Evolutionary conservation across 2,329 filamentous ascomycete species (phyloP).

Genomic region (Knufia petricola): DNA sequence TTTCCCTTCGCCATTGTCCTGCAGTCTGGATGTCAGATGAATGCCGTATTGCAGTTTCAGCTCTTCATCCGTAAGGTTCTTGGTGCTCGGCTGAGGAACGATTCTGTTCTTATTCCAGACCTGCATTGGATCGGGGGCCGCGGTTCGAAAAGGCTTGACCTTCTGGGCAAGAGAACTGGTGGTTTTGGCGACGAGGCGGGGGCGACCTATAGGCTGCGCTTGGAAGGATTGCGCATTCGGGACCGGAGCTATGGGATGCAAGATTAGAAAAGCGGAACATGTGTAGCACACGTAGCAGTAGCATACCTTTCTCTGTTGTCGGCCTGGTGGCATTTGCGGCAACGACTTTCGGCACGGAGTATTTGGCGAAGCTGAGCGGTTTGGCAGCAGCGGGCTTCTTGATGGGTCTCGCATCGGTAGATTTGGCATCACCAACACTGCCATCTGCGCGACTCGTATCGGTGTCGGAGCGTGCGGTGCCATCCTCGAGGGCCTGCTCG

Average conservation of each 20-base stretch:
- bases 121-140: constrained; percentile 56
- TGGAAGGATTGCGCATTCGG: constrained; percentile 31
- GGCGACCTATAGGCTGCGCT: constrained; percentile 40
- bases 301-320: constrained; percentile 45
- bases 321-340: constrained; percentile 43
- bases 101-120: constrained; percentile 62
- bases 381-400: constrained; percentile 57
- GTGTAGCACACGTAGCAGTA: not conserved
- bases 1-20: constrained; percentile 52
- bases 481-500: constrained; percentile 28
- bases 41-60: constrained; percentile 61
- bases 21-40: constrained; percentile 55
- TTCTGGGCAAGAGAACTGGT: constrained; percentile 44
- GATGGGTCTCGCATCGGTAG: constrained; percentile 37
- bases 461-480: constrained; percentile 51
- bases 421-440: constrained; percentile 33
- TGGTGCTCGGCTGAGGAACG: constrained; percentile 41
- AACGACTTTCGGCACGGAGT: constrained; percentile 53
- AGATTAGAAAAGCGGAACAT: constrained; percentile 13
- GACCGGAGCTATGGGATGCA: constrained; percentile 24
- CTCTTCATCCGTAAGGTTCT: constrained; percentile 59
- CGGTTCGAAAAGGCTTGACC: constrained; percentile 38
- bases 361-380: constrained; percentile 57
- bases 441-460: constrained; percentile 49
- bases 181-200: constrained; percentile 55